Evolutionary conservation across 176 grass and related monocot species (phyloP), one percentile per base, ranked within the genome.

Genomic region (Phragmites australis): DNA sequence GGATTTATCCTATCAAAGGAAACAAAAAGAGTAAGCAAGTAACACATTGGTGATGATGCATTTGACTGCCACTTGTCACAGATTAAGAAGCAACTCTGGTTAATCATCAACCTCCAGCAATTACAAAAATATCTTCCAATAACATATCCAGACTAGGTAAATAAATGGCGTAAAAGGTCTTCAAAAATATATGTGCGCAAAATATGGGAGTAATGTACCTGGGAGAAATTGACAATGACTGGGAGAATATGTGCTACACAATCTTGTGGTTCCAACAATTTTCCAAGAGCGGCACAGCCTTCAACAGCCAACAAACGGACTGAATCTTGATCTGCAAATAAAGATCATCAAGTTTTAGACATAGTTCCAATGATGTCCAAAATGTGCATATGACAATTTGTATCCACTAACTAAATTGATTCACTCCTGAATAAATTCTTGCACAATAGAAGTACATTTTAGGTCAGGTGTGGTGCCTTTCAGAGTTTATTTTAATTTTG

Each of bases 241-340:
- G 90, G 90, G 76, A 98, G 96, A 81, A 98, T 93, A 69, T 91
- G 90, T 11, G 86, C 81, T 61, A 89, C 92, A 81, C 96, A 98
- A 85, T 98, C 96, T 81, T 93, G 90, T 6, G 96, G 88, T 75
- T 98, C 92, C 68, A 98, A 82, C 78, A 95, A 91, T 75, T 95
- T 98, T 43, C 96, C 92, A 75, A 98, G 96, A 75, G 96, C 90
- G 0, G 92, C 90, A 84, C 92, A 98, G n/a, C 96, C 90, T 86
- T 98, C 96, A 52, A 98, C 96, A 72, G 96, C 90, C 81, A 98
- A 87, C 30, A 98, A 65, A 21, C 92, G 90, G 30, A 98, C 96
- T 32, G 92, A 98, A 91, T 98, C 96, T 88, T 98, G 96, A 70
- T 98, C 90, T 98, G 82, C 58, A 92, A 68, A 52, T 41, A 75